Percentiles rank a stretch among this genome's conserved stretches.
Conservation (phyloP, 306 rosid species). For the Crotalaria pallida region DNA sequence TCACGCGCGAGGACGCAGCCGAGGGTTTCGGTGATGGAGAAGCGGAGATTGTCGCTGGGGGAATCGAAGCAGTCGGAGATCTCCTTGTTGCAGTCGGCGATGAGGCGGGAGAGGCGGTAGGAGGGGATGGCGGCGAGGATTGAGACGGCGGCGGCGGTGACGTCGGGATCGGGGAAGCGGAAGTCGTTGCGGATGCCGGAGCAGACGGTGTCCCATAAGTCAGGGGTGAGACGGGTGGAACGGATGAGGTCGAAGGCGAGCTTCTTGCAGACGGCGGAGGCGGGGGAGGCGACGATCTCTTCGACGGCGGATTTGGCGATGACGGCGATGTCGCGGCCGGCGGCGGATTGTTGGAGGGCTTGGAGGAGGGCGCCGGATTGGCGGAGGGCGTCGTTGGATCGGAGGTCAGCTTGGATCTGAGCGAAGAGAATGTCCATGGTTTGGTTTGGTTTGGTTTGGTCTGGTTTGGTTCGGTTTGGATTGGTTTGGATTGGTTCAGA, state of each 20-base stretch:
- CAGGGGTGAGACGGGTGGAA: slow-evolving; percentile 91
- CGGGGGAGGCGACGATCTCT: slow-evolving; percentile 94
- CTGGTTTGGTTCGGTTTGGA: neutral
- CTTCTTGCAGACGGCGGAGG: slow-evolving; percentile 91
- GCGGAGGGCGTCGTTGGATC: slow-evolving; percentile 94
- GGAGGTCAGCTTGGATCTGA: slow-evolving; percentile 99
- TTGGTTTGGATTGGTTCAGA: no score
- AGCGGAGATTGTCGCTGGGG: slow-evolving; percentile 68
- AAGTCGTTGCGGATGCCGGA: slow-evolving; percentile 74
- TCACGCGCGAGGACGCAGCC: slow-evolving; percentile 95
- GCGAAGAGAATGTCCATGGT: slow-evolving; percentile 91
- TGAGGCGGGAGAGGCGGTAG: slow-evolving; percentile 64
- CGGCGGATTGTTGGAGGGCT: slow-evolving; percentile 98
- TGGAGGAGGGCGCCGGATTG: slow-evolving; percentile 93
- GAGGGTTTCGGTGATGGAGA: slow-evolving; percentile 82
- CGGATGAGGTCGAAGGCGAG: slow-evolving; percentile 96
- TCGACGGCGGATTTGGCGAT: slow-evolving; percentile 90
- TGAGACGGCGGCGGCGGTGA: slow-evolving; percentile 86
- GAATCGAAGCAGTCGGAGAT: slow-evolving; percentile 82
- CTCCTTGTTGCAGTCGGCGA: slow-evolving; percentile 72
- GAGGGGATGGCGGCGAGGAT: slow-evolving; percentile 95
- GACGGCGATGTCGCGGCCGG: slow-evolving; percentile 88
- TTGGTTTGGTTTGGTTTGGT: neutral
- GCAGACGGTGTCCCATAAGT: slow-evolving; percentile 93
- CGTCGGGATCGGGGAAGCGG: slow-evolving; percentile 96